Evolutionary conservation across 345 rosid genomes (phyloP), one percentile per base, ranked within the genome.

Genomic region (Ceriops zippeliana): DNA sequence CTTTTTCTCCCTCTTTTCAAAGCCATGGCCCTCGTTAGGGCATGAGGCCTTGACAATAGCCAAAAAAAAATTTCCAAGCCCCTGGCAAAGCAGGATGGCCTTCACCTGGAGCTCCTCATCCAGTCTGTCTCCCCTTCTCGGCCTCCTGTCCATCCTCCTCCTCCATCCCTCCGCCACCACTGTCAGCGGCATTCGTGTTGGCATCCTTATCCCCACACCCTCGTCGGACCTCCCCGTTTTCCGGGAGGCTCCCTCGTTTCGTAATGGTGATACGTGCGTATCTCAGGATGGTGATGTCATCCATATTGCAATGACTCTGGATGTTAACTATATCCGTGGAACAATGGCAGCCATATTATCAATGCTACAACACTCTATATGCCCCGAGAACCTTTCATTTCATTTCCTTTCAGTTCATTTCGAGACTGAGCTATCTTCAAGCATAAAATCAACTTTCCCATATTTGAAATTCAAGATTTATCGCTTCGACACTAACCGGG

Each of bases 321-420:
- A 89, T 57, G 76, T 79, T n/a, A 86, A 89, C 70, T 89, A 87
- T 60, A 83, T 89, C 24, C 80, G 91, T 19, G 91, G 91, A 2
- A 89, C 96, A 58, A 85, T 87, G 87, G 90, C 90, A 0, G 91
- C 96, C 1, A 79, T 84, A 24, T 76, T 86, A 59, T 87, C 89
- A 30, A 74, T 85, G 76, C 72, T 89, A 19, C 87, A 83, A 35
- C 89, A 87, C 71, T 81, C 90, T 0, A 78, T 82, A 0, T 87
- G 90, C 54, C 89, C 96, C 1, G 86, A 85, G 52, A 86, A 81
- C 78, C 69, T 89, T 8, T 78, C 83, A 11, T 89, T 86, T 67
- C 96, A 89, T 83, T 89, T 89, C 79, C 82, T 87, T 11, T 75
- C 77, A 8, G 80, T 75, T 11, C 85, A 78, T 70, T 78, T 72